These are phyloP conservation scores for Pascua guehoae DNA, from an alignment of 1,284 basidiomycete genomes.

Conservation along the genomic window DNA sequence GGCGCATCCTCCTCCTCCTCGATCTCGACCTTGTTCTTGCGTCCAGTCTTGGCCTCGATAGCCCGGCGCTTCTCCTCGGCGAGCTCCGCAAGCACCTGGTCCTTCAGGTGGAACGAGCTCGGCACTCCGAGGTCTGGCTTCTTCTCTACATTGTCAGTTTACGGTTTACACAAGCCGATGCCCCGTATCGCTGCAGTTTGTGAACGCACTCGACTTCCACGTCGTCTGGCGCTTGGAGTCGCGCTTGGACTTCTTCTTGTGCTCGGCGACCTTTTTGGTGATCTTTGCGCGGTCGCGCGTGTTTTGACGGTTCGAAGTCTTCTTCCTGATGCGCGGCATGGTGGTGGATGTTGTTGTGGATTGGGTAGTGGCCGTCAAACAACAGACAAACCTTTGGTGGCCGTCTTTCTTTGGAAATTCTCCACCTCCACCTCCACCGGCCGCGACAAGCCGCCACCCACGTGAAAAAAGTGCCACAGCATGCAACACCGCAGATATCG, in stretches of 20 bases:
- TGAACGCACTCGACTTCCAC: conserved; percentile 82
- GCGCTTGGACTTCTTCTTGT: conserved; percentile 71
- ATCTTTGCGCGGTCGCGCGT: conserved; percentile 73
- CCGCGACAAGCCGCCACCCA: too few relatives aligned
- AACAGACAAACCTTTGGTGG: neutral
- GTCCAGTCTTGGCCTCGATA: conserved; percentile 3
- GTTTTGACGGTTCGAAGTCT: conserved; percentile 74
- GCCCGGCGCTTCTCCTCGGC: conserved; percentile 72
- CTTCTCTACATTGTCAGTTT: conserved; percentile 56
- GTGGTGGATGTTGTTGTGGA: conserved; percentile 36
- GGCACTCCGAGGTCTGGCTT: conserved; percentile 92
- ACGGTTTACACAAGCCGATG: neutral
- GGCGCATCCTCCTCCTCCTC: conserved; percentile 45
- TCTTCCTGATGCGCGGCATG: conserved; percentile 75
- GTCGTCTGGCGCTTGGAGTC: conserved; percentile 76
- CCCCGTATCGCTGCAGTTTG: too few relatives aligned
- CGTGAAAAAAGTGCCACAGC: too few relatives aligned
- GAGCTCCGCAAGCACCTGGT: conserved; percentile 88
- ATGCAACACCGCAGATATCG: too few relatives aligned
- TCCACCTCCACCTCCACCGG: conserved; percentile 4
- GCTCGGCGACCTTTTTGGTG: conserved; percentile 73
- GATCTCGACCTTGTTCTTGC: conserved; percentile 18
- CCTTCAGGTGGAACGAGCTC: conserved; percentile 96
- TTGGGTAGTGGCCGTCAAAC: conserved; percentile 2
- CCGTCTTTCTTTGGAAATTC: neutral